A percentile compares a stretch with the other conserved stretches of the same genome.
Conservation (phyloP, 23 red algal species). For the Chondrus crispus region DNA sequence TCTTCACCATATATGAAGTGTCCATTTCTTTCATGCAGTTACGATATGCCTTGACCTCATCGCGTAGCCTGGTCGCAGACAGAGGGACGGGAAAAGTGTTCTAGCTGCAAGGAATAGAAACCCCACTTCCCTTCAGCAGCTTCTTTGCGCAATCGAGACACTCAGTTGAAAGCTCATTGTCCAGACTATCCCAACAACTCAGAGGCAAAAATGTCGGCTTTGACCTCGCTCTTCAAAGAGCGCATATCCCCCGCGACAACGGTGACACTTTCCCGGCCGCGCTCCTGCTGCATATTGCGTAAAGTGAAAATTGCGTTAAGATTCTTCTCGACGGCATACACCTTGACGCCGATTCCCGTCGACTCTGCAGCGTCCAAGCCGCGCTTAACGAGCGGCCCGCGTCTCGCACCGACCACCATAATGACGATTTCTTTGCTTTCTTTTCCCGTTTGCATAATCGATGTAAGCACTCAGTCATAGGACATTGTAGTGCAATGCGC, state of each 20-base stretch:
- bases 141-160: slow-evolving; percentile 70
- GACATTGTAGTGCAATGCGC: too few relatives aligned
- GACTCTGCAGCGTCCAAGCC: slow-evolving; percentile 61
- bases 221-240: slow-evolving; percentile 17
- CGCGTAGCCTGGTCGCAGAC: slow-evolving; percentile 59
- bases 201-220: slow-evolving; percentile 79
- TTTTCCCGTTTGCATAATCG: too few relatives aligned
- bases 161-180: slow-evolving; percentile 88
- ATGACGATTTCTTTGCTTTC: slow-evolving; percentile 44
- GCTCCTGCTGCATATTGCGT: slow-evolving; percentile 65
- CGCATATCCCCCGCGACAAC: slow-evolving; percentile 67
- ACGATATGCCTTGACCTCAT: slow-evolving; percentile 54
- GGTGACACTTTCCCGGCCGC: slow-evolving; percentile 65
- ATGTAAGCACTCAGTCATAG: too few relatives aligned
- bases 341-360: slow-evolving; percentile 24
- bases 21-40: slow-evolving; percentile 49
- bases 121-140: slow-evolving; percentile 57
- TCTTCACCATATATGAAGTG: slow-evolving; percentile 81
- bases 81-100: slow-evolving; percentile 72
- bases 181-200: slow-evolving; percentile 89
- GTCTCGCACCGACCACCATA: slow-evolving; percentile 83
- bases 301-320: slow-evolving; percentile 73
- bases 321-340: slow-evolving; percentile 87
- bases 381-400: slow-evolving; percentile 72
- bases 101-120: slow-evolving; percentile 68